Base-by-base conservation (phyloP, 345 rosid species). In the Salix purpurea region DNA sequence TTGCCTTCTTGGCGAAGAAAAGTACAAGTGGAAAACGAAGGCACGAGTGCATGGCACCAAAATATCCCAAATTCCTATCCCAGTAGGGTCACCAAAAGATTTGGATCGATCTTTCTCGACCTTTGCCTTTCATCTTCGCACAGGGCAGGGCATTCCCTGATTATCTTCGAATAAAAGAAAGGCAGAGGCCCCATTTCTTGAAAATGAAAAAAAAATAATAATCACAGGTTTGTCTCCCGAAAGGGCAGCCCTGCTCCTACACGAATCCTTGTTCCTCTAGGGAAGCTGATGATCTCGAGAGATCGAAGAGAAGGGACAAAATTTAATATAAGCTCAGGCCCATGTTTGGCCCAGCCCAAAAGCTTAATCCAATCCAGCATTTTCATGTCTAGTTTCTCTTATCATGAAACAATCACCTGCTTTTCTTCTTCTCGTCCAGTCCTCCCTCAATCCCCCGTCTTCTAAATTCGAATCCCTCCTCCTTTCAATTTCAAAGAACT, bases 1-100 rank as follows among this genome's bases (percentile, higher is more conserved):
- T n/a, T 68, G 34, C 71, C 71, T 68, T 68, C 50, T n/a, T 4
- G 71, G 4, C 14, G 42, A 68, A 68, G 71, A 36, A 68, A 68
- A 13, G 26, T 9, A 12, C 26, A 24, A 28, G n/a, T 48, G 46
- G 34, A 23, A 37, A 67, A 39, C 52, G 50, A 40, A 19, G 48
- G 70, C 70, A 9, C 70, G 6, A 13, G 4, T 9, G 50, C 5
- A 68, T 23, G 14, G 52, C 6, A 23, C 42, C 21, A 14, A 65
- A 65, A 2, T 23, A 68, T 68, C 26, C 46, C 3, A 42, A 42
- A 12, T 42, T 40, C 14, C n/a, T 40, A 19, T 7, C 9, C 28
- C 71, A 37, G 30, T 37, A 40, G 50, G 26, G 71, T 68, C 71
- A 34, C 50, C 30, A 12, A n/a, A 34, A 40, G 71, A 68, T 68